A percentile compares a stretch with the other conserved stretches of the same genome.
These are phyloP conservation scores for Melastoma candidum DNA, from an alignment of 441 rosid species.

Conservation along the genomic window DNA sequence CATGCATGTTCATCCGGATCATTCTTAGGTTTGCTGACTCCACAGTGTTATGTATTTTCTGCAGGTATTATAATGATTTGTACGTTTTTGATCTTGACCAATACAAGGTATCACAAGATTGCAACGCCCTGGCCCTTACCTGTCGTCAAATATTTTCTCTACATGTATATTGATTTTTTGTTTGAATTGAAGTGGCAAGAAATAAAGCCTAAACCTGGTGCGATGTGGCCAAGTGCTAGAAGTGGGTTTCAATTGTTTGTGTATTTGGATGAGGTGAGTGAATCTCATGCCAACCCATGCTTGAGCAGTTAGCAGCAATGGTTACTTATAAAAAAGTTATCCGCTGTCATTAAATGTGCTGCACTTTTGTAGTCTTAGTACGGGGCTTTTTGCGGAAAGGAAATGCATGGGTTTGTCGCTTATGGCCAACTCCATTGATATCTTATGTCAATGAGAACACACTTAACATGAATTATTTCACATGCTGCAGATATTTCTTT, in stretches of 20 bases:
- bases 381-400: neutral
- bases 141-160: no score
- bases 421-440: neutral
- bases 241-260: conserved; percentile 92
- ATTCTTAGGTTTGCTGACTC: conserved; percentile 10
- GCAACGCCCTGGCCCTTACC: no score
- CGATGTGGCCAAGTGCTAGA: conserved; percentile 92
- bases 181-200: conserved; percentile 77
- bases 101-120: conserved; percentile 46
- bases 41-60: conserved; percentile 7
- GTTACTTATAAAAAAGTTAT: neutral
- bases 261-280: conserved; percentile 74
- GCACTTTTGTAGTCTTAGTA: neutral
- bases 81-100: conserved; percentile 80
- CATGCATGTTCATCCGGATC: neutral
- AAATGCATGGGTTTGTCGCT: neutral
- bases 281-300: conserved; percentile 1
- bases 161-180: no score
- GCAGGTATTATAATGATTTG: conserved; percentile 82
- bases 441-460: neutral
- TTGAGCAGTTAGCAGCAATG: neutral
- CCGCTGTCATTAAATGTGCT: no score
- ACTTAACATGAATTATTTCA: conserved; percentile 11
- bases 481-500: conserved; percentile 56
- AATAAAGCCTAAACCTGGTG: conserved; percentile 85